Conservation (phyloP, 2,329 filamentous ascomycete genomes). For the Setomelanomma holmii region DNA sequence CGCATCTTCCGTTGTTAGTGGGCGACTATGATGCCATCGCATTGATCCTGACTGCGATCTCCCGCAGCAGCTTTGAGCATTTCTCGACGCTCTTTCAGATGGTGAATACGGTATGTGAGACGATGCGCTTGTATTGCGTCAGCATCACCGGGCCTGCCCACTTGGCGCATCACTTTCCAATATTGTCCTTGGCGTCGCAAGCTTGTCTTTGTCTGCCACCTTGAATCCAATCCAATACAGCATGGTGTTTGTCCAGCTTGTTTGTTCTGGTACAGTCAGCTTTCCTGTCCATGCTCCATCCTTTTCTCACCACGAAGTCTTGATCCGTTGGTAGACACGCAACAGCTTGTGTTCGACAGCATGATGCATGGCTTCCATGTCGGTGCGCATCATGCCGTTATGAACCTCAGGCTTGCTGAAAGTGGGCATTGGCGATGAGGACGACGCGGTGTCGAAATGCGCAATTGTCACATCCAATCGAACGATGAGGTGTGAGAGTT, state of each 20-base stretch:
- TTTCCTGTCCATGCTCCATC: background rate
- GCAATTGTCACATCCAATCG: background rate
- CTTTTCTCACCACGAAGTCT: background rate
- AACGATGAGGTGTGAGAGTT: background rate
- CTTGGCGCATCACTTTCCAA: background rate
- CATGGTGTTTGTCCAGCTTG: background rate
- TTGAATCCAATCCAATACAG: background rate
- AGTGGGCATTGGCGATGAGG: background rate
- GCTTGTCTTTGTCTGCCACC: background rate
- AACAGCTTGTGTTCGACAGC: background rate
- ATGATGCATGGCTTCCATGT: background rate
- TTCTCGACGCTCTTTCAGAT: too few relatives aligned
- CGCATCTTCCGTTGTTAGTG: constrained; percentile 1
- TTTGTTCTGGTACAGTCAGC: background rate
- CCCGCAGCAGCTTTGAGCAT: too few relatives aligned
- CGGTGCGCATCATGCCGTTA: background rate
- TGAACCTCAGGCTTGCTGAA: background rate
- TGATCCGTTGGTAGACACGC: constrained; percentile 1
- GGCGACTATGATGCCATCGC: background rate
- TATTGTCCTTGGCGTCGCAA: background rate
- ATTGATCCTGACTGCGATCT: background rate
- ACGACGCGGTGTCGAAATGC: background rate
- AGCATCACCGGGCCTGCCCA: background rate
- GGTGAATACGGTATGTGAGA: too few relatives aligned
- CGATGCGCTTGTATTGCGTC: background rate